phyloP scores from a whole-genome alignment of 2,329 filamentous ascomycete species.

The Penicillium crustosum region DNA sequence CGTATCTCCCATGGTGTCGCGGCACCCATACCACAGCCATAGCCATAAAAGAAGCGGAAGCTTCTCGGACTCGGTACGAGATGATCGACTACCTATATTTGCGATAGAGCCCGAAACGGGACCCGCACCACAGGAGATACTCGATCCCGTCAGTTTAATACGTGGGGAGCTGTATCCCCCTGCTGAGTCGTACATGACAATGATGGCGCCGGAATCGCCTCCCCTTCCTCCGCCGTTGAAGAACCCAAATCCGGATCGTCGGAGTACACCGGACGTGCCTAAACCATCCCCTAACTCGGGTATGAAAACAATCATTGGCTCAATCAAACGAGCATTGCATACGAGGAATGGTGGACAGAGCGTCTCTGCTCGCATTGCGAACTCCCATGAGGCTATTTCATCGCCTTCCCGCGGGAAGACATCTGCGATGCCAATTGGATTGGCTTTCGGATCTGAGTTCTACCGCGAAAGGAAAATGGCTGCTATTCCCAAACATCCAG shows the following conservation, averaged over 20 bases:
- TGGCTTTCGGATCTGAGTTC: constrained; percentile 47
- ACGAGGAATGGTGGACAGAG: constrained; percentile 49
- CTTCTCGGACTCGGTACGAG: constrained; percentile 78
- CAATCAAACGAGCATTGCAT: constrained; percentile 78
- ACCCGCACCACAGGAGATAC: constrained; percentile 59
- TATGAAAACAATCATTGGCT: constrained; percentile 83
- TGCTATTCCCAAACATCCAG: constrained; percentile 46
- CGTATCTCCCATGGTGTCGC: constrained; percentile 32
- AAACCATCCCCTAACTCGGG: constrained; percentile 54
- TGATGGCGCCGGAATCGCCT: constrained; percentile 55
- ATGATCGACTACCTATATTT: constrained; percentile 58
- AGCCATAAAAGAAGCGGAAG: constrained; percentile 82
- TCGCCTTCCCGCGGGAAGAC: constrained; percentile 37
- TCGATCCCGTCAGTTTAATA: constrained; percentile 80
- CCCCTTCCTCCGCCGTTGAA: constrained; percentile 34
- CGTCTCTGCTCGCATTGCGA: constrained; percentile 36
- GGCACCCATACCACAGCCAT: constrained; percentile 53
- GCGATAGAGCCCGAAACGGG: constrained; percentile 46
- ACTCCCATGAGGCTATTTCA: constrained; percentile 33
- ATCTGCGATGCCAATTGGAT: constrained; percentile 45
- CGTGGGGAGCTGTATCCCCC: constrained; percentile 83
- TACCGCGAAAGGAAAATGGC: constrained; percentile 43
- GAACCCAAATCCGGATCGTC: constrained; percentile 27
- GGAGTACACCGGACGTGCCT: constrained; percentile 31
- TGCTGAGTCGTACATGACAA: constrained; percentile 74